Conservation (phyloP, 2,329 filamentous ascomycete genomes). For the Penicillium glabrum region DNA sequence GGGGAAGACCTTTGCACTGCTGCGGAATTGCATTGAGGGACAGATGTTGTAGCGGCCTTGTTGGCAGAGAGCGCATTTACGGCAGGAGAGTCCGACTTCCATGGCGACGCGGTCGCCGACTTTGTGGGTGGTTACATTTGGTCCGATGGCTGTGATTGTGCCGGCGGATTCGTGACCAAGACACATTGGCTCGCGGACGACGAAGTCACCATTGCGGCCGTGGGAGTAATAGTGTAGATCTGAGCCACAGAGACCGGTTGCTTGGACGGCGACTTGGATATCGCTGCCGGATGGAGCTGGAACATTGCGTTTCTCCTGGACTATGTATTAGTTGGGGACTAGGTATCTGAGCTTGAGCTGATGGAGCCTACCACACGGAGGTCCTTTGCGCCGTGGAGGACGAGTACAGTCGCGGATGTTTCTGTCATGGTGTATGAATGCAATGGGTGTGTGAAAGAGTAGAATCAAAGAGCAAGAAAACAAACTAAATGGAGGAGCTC, state of each 20-base stretch:
- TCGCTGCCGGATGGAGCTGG: constrained; percentile 52
- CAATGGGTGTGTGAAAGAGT: not conserved
- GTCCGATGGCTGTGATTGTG: constrained; percentile 70
- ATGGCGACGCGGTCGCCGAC: constrained; percentile 84
- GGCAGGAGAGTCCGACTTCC: constrained; percentile 86
- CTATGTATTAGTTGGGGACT: constrained; percentile 5
- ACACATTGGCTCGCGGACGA: constrained; percentile 78
- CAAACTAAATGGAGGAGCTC: not conserved
- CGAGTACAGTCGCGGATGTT: constrained; percentile 42
- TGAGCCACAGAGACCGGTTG: constrained; percentile 69
- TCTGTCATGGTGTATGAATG: constrained; percentile 22
- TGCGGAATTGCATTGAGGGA: constrained; percentile 57
- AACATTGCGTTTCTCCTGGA: constrained; percentile 55
- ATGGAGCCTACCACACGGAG: constrained; percentile 53
- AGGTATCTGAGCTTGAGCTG: not conserved
- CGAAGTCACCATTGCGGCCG: constrained; percentile 82
- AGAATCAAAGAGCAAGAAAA: not conserved
- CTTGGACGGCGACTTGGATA: constrained; percentile 63
- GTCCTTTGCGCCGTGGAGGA: constrained; percentile 62
- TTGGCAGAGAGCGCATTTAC: constrained; percentile 56
- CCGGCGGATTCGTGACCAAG: constrained; percentile 78
- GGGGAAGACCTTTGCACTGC: constrained; percentile 60
- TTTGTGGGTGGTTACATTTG: constrained; percentile 61
- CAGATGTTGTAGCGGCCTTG: constrained; percentile 64
- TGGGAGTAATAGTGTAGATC: constrained; percentile 85